Percentiles rank a stretch among this genome's conserved stretches.
Conservation (phyloP, 2,329 filamentous ascomycete species). For the Scedosporium minutisporum region DNA sequence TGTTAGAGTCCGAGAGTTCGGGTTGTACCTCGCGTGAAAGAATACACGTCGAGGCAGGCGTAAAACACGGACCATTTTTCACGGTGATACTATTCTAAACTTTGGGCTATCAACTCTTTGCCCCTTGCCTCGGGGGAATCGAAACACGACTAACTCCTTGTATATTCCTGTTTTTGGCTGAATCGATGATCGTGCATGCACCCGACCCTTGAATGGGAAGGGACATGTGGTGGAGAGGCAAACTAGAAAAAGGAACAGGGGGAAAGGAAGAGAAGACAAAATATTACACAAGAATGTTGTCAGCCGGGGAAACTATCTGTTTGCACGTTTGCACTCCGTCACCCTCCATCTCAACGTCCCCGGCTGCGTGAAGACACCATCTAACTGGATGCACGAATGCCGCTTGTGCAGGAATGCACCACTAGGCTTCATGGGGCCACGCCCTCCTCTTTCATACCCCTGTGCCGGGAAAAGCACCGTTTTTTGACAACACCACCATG, state of each 20-base stretch:
- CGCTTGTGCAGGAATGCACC: neutral
- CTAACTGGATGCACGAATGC: neutral
- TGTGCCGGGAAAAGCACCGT: conserved; percentile 86
- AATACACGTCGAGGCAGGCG: neutral
- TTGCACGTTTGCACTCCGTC: neutral
- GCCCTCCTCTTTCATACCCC: conserved; percentile 38
- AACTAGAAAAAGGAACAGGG: neutral
- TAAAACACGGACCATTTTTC: neutral
- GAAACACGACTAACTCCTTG: neutral
- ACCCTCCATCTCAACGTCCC: neutral
- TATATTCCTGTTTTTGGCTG: neutral
- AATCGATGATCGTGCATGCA: neutral
- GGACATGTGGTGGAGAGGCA: neutral
- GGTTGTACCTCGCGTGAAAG: neutral
- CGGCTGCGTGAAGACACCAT: neutral
- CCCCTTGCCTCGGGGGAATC: neutral
- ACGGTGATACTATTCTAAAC: neutral
- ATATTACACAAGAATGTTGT: conserved; percentile 1
- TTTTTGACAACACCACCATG: conserved; percentile 88
- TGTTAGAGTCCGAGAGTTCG: neutral
- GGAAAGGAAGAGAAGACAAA: neutral
- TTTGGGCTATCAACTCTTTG: neutral
- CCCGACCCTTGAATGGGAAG: neutral
- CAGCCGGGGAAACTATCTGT: neutral
- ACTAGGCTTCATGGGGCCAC: neutral